phyloP scores from a whole-genome alignment of 2,329 filamentous ascomycete species.

The Madurella fahalii region DNA sequence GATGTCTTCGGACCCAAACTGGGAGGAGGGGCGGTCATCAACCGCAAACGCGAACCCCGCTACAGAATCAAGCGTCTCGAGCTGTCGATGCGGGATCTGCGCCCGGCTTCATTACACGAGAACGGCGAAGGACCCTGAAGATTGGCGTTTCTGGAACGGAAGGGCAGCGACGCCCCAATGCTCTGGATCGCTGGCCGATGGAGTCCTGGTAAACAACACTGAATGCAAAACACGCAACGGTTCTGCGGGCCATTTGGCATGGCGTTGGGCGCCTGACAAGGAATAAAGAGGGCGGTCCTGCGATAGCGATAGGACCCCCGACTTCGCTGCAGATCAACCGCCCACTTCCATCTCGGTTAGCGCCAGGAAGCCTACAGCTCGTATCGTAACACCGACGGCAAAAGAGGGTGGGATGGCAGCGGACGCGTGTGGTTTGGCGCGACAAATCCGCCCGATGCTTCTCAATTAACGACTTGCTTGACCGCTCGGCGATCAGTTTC shows the following conservation, averaged over 20 bases:
- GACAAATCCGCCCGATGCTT: constrained; percentile 2
- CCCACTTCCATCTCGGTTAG: constrained; percentile 14
- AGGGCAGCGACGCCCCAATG: background rate
- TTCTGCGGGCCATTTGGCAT: background rate
- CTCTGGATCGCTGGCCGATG: background rate
- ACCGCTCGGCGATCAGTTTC: constrained; percentile 9
- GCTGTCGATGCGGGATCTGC: constrained; percentile 11
- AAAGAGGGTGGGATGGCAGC: constrained; percentile 6
- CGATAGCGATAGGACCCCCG: background rate
- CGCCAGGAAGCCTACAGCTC: constrained; percentile 14
- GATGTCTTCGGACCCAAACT: constrained; percentile 7
- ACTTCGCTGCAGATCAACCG: constrained; percentile 9
- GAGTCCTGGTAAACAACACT: constrained; percentile 8
- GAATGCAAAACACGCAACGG: constrained; percentile 6
- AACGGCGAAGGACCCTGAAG: constrained; percentile 12
- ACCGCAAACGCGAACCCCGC: constrained; percentile 13
- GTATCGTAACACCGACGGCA: background rate
- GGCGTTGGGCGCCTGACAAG: background rate
- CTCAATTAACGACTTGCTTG: constrained; percentile 9
- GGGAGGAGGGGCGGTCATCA: constrained; percentile 9
- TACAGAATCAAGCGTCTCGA: constrained; percentile 10
- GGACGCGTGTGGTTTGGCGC: constrained; percentile 12
- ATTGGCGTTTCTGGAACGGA: constrained; percentile 15
- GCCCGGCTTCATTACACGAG: background rate
- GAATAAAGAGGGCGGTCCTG: background rate